Conservation (phyloP, 768 basidiomycete species). For the Leucosporidium yakuticum region DNA sequence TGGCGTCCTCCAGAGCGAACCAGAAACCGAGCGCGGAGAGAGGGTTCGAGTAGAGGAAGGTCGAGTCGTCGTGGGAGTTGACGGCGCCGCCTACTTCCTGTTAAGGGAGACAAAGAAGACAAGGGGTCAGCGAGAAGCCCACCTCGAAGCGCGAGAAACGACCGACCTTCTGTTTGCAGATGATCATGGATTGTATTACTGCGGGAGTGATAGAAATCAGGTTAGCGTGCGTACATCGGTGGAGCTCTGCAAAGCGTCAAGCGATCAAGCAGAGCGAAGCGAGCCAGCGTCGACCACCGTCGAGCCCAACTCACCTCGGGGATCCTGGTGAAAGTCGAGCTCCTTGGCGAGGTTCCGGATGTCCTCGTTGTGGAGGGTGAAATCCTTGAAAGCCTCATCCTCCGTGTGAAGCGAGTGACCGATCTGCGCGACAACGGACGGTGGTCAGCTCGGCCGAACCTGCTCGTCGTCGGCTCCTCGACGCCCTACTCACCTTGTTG, state of each 20-base stretch:
- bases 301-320: slow-evolving; percentile 56
- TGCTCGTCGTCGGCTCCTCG: background rate
- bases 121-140: too few species aligned
- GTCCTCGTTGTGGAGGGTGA: slow-evolving; percentile 71
- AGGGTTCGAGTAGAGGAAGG: slow-evolving; percentile 77
- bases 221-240: too few species aligned
- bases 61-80: slow-evolving; percentile 86
- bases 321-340: slow-evolving; percentile 75
- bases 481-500: slow-evolving; percentile 72
- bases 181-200: slow-evolving; percentile 86
- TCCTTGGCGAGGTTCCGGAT: slow-evolving; percentile 44
- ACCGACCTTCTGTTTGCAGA: slow-evolving; percentile 92
- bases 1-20: slow-evolving; percentile 90
- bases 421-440: slow-evolving; percentile 29
- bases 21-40: slow-evolving; percentile 90
- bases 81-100: slow-evolving; percentile 84
- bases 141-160: too few species aligned
- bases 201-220: background rate
- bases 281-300: background rate
- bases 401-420: slow-evolving; percentile 68
- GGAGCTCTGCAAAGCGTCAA: background rate
- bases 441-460: background rate
- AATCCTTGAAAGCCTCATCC: slow-evolving; percentile 70
- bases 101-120: too few species aligned
- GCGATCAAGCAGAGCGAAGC: slow-evolving; percentile 61